phyloP scores from a whole-genome alignment of 306 rosid genomes.

The Phaseolus lunatus region DNA sequence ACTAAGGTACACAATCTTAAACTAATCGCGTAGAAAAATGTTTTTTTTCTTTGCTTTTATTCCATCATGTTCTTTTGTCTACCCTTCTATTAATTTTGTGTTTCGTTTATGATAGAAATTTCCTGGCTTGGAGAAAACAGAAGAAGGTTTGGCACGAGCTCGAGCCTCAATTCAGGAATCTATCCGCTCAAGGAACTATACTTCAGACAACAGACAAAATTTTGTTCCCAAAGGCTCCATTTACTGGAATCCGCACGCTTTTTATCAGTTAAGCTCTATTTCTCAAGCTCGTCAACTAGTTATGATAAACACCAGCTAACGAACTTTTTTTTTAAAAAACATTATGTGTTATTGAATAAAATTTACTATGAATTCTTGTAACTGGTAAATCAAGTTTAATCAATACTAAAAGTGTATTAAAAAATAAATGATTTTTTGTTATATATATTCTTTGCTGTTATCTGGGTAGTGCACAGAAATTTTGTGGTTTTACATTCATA shows the following conservation, averaged over 20 bases:
- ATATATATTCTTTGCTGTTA: no score
- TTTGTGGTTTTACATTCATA: not conserved
- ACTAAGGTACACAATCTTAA: conserved; percentile 9
- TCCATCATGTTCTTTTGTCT: not conserved
- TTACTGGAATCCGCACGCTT: conserved; percentile 38
- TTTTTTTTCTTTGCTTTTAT: not conserved
- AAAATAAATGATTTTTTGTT: no score
- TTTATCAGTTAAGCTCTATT: conserved; percentile 38
- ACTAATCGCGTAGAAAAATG: not conserved
- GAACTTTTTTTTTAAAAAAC: no score
- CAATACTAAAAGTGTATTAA: no score
- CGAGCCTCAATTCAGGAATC: conserved; percentile 36
- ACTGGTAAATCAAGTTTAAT: no score
- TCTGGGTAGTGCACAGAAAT: not conserved
- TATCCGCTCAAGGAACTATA: conserved; percentile 19
- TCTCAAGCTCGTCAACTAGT: not conserved
- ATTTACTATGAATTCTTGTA: no score
- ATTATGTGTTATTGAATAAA: no score
- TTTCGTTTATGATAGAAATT: not conserved
- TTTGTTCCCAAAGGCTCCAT: conserved; percentile 38
- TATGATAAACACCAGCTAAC: no score
- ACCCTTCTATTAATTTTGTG: not conserved
- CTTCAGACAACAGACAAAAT: not conserved
- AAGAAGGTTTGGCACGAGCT: conserved; percentile 38
- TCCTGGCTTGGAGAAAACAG: conserved; percentile 34